phyloP scores from a whole-genome alignment of 345 rosid genomes.

The Lenwebbia sp. region DNA sequence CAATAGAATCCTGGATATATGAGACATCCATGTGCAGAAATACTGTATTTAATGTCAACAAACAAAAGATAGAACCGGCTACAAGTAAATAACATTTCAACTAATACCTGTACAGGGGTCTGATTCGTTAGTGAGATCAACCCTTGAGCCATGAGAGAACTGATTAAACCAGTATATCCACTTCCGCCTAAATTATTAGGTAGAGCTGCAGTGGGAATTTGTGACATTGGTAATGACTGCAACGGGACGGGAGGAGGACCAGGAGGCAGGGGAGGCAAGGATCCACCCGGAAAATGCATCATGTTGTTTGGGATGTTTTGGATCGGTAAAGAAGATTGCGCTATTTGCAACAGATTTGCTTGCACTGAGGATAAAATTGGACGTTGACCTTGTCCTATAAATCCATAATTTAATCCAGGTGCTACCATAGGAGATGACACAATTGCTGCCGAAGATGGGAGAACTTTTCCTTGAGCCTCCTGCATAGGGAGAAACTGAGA shows the following conservation, averaged over 20 bases:
- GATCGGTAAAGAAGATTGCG: conserved; percentile 29
- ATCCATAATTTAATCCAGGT: conserved; percentile 33
- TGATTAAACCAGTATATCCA: conserved; percentile 72
- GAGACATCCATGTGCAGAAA: not conserved
- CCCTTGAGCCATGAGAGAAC: conserved; percentile 87
- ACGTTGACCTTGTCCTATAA: conserved; percentile 33
- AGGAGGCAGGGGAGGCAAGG: conserved; percentile 50
- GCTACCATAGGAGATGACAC: conserved; percentile 32
- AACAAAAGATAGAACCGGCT: not conserved
- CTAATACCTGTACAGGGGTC: conserved; percentile 61
- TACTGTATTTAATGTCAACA: not conserved
- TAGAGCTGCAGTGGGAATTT: conserved; percentile 24
- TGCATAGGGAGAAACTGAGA: conserved; percentile 28
- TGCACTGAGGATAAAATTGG: conserved; percentile 12
- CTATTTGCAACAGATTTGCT: conserved; percentile 15
- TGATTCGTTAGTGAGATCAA: conserved; percentile 63
- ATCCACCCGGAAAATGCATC: conserved; percentile 24
- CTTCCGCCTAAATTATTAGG: conserved; percentile 43
- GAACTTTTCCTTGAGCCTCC: conserved; percentile 24
- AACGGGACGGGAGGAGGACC: conserved; percentile 36
- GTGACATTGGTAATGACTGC: conserved; percentile 32
- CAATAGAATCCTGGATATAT: conserved; percentile 58
- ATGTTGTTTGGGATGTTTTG: conserved; percentile 25
- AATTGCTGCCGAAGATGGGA: conserved; percentile 24
- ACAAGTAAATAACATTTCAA: conserved; percentile 3